A percentile compares a stretch with the other conserved stretches of the same genome.
Evolutionary conservation across 140 eudicot species (phyloP).

Genomic region (Ambrosia hybrid): DNA sequence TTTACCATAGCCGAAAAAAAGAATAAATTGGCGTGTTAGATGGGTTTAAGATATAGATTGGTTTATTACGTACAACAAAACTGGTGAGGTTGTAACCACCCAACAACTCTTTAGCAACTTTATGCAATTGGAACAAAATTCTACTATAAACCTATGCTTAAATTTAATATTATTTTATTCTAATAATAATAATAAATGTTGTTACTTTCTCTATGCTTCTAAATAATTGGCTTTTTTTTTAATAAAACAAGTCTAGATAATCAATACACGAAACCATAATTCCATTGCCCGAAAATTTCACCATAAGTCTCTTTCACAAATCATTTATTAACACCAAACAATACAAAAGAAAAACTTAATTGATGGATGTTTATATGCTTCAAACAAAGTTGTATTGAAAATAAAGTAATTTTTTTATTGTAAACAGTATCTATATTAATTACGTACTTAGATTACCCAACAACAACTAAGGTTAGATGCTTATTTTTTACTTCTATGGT

Average conservation of each 20-base stretch:
- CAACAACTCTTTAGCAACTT: slow-evolving; percentile 36
- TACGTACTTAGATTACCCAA: too few relatives aligned
- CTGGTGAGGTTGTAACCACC: slow-evolving; percentile 41
- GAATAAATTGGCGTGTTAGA: neutral
- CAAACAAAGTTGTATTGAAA: too few relatives aligned
- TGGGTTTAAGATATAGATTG: slow-evolving; percentile 1
- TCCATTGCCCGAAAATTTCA: slow-evolving; percentile 28
- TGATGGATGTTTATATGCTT: too few relatives aligned
- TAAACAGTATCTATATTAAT: too few relatives aligned
- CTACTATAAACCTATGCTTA: neutral
- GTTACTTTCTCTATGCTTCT: slow-evolving; percentile 6
- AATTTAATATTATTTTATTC: neutral
- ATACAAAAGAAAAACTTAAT: too few relatives aligned
- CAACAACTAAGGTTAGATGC: too few relatives aligned
- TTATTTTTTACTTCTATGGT: too few relatives aligned
- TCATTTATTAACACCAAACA: neutral
- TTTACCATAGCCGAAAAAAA: neutral
- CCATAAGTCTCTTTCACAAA: slow-evolving; percentile 22
- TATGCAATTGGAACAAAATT: slow-evolving; percentile 17
- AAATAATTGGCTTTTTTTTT: neutral
- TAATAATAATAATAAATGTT: neutral
- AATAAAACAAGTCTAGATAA: neutral
- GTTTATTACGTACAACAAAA: slow-evolving; percentile 9
- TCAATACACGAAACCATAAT: slow-evolving; percentile 10
- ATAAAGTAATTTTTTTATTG: too few relatives aligned